A percentile compares a stretch with the other conserved stretches of the same genome.
Evolutionary conservation across 2,329 filamentous ascomycete genomes (phyloP).

Genomic region (Zymoseptoria crescenta): DNA sequence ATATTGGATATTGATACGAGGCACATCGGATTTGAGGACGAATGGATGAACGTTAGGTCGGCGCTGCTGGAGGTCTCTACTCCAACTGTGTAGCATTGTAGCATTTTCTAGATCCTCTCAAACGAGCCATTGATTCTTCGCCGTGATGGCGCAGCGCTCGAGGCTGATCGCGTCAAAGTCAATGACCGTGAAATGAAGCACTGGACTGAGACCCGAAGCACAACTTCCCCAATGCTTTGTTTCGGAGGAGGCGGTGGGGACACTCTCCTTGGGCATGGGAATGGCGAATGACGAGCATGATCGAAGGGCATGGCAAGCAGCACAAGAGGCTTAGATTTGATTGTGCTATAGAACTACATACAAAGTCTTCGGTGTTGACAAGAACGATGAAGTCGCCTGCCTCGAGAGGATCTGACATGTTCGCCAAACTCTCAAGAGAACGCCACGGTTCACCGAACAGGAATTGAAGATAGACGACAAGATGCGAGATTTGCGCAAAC

Average conservation of each 20-base stretch:
- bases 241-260: no score
- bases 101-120: not conserved
- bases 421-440: not conserved
- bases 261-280: no score
- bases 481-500: not conserved
- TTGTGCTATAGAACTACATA: not conserved
- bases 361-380: not conserved
- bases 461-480: not conserved
- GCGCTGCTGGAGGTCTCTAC: not conserved
- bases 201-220: no score
- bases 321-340: not conserved
- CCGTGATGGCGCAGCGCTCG: not conserved
- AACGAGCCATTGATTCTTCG: not conserved
- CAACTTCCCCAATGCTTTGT: no score
- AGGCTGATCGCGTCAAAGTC: no score
- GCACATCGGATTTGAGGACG: not conserved
- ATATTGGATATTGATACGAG: constrained; percentile 27
- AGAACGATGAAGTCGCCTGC: not conserved
- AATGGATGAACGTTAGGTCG: not conserved
- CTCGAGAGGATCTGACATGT: not conserved
- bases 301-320: not conserved
- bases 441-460: not conserved
- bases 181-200: no score
- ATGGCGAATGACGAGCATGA: not conserved
- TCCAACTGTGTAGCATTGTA: not conserved